Percentiles rank a stretch among this genome's conserved stretches.
phyloP scores from a whole-genome alignment of 2,329 filamentous ascomycete species.

The Botrytis byssoidea region DNA sequence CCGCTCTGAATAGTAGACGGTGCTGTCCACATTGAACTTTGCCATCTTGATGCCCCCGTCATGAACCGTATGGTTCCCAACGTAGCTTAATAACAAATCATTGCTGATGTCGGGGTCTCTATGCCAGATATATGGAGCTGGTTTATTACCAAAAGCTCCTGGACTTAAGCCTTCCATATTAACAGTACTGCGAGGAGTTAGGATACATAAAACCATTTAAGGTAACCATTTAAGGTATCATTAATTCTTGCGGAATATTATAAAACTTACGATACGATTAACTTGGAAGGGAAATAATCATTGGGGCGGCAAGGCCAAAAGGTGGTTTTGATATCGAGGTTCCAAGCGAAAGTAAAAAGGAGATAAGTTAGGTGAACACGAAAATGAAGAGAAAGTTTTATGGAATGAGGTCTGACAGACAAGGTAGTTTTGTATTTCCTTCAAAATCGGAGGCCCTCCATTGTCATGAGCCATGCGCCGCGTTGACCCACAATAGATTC shows the following conservation, averaged over 20 bases:
- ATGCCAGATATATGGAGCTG: background rate
- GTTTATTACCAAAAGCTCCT: background rate
- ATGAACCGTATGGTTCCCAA: background rate
- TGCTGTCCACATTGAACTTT: no score
- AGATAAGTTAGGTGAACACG: background rate
- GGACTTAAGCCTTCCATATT: background rate
- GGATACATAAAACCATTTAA: background rate
- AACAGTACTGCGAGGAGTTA: background rate
- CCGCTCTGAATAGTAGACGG: background rate
- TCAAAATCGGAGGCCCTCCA: slow-evolving; percentile 7
- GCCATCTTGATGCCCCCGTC: background rate
- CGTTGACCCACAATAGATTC: background rate
- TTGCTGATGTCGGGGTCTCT: background rate
- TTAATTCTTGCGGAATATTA: background rate
- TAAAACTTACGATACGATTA: background rate
- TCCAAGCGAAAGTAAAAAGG: background rate
- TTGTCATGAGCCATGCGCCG: background rate
- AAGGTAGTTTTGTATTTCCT: slow-evolving; percentile 10
- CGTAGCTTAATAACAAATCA: background rate
- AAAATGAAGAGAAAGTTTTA: background rate
- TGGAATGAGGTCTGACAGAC: background rate
- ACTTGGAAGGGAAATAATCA: background rate
- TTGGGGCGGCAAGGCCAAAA: background rate
- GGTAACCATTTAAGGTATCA: background rate
- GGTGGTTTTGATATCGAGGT: no score